A percentile compares a stretch with the other conserved stretches of the same genome.
Conservation (phyloP, 2,329 filamentous ascomycete genomes). For the Curvularia hawaiiensis region DNA sequence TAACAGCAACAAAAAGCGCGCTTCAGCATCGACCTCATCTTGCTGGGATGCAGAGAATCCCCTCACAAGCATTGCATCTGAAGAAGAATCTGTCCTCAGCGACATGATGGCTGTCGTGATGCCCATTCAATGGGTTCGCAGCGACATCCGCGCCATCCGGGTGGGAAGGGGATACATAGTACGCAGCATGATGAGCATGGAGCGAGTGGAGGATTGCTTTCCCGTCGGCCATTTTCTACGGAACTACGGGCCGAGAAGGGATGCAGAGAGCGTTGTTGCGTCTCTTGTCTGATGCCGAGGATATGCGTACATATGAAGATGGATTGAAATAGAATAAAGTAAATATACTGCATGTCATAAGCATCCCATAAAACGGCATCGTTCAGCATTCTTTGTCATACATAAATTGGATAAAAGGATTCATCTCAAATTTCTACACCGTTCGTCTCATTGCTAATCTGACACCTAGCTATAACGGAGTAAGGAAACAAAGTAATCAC, state of each 20-base stretch:
- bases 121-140: conserved; percentile 9
- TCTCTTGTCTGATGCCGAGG: not conserved
- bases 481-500: not conserved
- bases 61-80: conserved; percentile 4
- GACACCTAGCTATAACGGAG: not conserved
- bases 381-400: not conserved
- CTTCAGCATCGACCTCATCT: not conserved
- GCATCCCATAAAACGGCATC: not conserved
- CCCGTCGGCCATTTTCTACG: conserved; percentile 9
- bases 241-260: conserved; percentile 7
- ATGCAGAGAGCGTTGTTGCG: conserved; percentile 1
- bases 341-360: not conserved
- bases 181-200: conserved; percentile 9
- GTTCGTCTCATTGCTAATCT: not conserved
- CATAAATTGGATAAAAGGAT: not conserved
- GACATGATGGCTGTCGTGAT: conserved; percentile 11
- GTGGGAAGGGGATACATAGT: conserved; percentile 11
- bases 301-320: not conserved
- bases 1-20: not conserved
- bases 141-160: conserved; percentile 6
- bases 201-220: conserved; percentile 11
- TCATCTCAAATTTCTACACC: not conserved
- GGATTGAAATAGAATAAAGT: not conserved
- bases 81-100: conserved; percentile 6
- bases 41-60: conserved; percentile 1